Percentiles rank a stretch among this genome's conserved stretches.
phyloP scores from a whole-genome alignment of 768 basidiomycete species.

The Postia placenta region DNA sequence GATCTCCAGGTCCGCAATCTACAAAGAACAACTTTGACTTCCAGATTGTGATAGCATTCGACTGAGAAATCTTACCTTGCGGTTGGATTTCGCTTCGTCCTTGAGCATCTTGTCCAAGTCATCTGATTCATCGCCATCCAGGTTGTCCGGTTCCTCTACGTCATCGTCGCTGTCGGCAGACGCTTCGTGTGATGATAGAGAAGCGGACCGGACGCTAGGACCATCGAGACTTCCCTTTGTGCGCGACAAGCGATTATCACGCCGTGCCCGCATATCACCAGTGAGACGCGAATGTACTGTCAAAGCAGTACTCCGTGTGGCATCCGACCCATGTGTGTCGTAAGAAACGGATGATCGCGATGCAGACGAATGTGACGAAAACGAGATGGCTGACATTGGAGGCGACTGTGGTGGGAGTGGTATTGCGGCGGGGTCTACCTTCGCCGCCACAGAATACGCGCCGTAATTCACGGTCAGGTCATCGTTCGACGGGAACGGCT shows the following conservation, averaged over 20 bases:
- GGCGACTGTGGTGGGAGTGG: constrained; percentile 70
- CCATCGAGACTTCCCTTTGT: constrained; percentile 16
- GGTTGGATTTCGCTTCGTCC: constrained; percentile 77
- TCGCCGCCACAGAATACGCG: constrained; percentile 21
- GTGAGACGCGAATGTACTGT: constrained; percentile 40
- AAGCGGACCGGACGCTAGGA: constrained; percentile 9
- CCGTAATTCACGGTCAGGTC: constrained; percentile 21
- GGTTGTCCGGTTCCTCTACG: constrained; percentile 6
- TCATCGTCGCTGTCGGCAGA: constrained; percentile 11
- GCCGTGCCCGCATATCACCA: constrained; percentile 15
- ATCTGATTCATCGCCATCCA: constrained; percentile 11
- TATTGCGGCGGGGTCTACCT: constrained; percentile 49
- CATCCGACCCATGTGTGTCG: constrained; percentile 31
- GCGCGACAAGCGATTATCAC: constrained; percentile 23
- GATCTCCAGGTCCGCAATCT: constrained; percentile 94
- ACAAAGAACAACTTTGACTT: not conserved
- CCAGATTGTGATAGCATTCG: constrained; percentile 3
- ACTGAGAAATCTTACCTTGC: constrained; percentile 54
- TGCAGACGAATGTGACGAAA: constrained; percentile 71
- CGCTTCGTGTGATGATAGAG: constrained; percentile 6
- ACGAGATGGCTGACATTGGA: constrained; percentile 62
- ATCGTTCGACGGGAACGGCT: constrained; percentile 15
- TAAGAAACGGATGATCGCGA: constrained; percentile 46
- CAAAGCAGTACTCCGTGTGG: constrained; percentile 31
- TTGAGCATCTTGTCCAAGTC: constrained; percentile 48